Conservation (phyloP, 2,329 filamentous ascomycete species). For the Aureobasidium sp. region DNA sequence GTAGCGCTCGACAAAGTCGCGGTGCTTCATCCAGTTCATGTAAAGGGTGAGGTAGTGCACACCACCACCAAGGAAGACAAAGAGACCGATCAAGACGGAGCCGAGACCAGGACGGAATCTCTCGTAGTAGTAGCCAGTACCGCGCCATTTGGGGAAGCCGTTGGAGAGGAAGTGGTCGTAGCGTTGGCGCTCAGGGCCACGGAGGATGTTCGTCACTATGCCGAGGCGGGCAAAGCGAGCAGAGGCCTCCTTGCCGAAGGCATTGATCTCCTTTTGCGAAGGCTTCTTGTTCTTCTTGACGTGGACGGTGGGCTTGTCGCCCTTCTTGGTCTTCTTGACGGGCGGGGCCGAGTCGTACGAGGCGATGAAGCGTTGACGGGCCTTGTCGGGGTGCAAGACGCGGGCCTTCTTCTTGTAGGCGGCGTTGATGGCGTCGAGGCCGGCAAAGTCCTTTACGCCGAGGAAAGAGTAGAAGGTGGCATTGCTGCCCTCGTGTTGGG, state of each 20-base stretch:
- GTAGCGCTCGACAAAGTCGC: constrained; percentile 85
- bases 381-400: constrained; percentile 89
- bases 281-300: constrained; percentile 65
- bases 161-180: constrained; percentile 93
- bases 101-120: constrained; percentile 87
- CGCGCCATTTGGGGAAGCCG: constrained; percentile 94
- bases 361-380: constrained; percentile 72
- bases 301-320: constrained; percentile 54
- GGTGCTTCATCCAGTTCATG: constrained; percentile 82
- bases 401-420: constrained; percentile 85
- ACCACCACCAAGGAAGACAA: constrained; percentile 74
- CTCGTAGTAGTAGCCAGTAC: constrained; percentile 96
- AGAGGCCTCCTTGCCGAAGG: constrained; percentile 71
- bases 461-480: constrained; percentile 93
- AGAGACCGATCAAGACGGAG: constrained; percentile 72
- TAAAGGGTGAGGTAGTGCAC: constrained; percentile 82
- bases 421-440: constrained; percentile 83
- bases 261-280: constrained; percentile 65
- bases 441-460: constrained; percentile 64
- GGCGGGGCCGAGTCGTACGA: constrained; percentile 54
- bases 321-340: constrained; percentile 31
- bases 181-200: constrained; percentile 70
- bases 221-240: constrained; percentile 79
- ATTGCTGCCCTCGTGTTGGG: constrained; percentile 64
- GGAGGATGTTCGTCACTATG: constrained; percentile 78